These are phyloP conservation scores for Avena sativa DNA, from an alignment of 176 grass and related monocot species.

Conservation along the genomic window DNA sequence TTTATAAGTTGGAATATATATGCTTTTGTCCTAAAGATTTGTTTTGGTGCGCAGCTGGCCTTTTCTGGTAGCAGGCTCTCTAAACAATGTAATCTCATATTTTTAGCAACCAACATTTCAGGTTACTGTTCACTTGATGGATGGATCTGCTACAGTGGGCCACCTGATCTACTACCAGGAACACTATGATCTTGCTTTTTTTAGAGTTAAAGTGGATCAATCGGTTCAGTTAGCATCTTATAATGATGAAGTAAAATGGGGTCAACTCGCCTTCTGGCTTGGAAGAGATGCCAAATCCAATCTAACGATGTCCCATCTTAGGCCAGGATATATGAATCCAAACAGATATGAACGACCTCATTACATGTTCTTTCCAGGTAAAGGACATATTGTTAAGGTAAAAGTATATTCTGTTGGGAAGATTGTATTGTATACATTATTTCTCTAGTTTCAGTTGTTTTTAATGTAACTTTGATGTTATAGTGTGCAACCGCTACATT, in stretches of 20 bases:
- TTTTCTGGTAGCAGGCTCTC: neutral
- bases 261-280: neutral
- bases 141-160: neutral
- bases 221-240: neutral
- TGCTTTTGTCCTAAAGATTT: neutral
- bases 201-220: neutral
- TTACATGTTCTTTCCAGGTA: neutral
- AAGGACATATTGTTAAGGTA: neutral
- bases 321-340: neutral
- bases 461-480: neutral
- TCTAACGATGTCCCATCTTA: neutral
- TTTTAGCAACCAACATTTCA: neutral
- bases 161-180: conserved; percentile 13
- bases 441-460: neutral
- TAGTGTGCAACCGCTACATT: neutral
- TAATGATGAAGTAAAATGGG: conserved; percentile 8
- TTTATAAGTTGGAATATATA: neutral
- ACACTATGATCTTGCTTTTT: conserved; percentile 21
- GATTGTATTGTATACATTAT: neutral
- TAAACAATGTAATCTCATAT: neutral
- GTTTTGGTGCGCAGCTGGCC: neutral
- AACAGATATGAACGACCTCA: neutral
- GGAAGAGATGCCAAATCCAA: neutral
- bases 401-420: neutral
- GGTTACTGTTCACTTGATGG: neutral